Percentiles rank a stretch among this genome's conserved stretches.
Conservation (phyloP, 106 monocot species). For the Acanthochlamys bracteata region DNA sequence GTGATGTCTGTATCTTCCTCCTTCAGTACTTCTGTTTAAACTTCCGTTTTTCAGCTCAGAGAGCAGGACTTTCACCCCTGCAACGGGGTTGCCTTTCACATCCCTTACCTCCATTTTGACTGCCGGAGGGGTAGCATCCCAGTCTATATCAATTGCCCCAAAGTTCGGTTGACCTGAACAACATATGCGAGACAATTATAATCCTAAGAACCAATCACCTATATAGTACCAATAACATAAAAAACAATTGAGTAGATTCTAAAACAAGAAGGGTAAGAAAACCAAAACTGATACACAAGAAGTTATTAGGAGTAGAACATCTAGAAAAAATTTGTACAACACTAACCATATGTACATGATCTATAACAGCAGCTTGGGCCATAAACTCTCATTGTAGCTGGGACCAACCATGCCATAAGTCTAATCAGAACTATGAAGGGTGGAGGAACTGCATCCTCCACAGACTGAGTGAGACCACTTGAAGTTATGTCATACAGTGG, state of each 20-base stretch:
- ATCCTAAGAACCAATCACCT: too few relatives aligned
- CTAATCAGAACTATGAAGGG: constrained; percentile 39
- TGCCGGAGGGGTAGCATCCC: constrained; percentile 46
- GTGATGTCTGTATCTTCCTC: constrained; percentile 15
- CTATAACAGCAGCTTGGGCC: constrained; percentile 32
- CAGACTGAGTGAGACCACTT: constrained; percentile 80
- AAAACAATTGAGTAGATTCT: too few relatives aligned
- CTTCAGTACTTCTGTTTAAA: not conserved
- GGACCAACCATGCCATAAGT: constrained; percentile 42
- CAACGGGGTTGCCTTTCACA: constrained; percentile 37
- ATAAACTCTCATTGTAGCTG: constrained; percentile 65
- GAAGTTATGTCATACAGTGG: constrained; percentile 83
- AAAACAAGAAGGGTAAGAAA: too few relatives aligned
- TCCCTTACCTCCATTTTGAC: constrained; percentile 58
- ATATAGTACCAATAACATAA: too few relatives aligned
- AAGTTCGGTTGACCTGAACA: constrained; percentile 77
- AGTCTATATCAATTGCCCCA: constrained; percentile 76
- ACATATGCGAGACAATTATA: not conserved
- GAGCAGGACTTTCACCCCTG: constrained; percentile 36
- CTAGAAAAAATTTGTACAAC: too few relatives aligned
- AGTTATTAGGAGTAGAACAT: too few relatives aligned
- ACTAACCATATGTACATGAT: constrained; percentile 78
- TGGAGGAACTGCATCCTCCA: constrained; percentile 40
- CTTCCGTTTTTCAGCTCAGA: constrained; percentile 38
- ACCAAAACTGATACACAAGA: too few relatives aligned